These are phyloP conservation scores for Silene vulgaris DNA, from an alignment of 179 eudicot species.

Conservation along the genomic window DNA sequence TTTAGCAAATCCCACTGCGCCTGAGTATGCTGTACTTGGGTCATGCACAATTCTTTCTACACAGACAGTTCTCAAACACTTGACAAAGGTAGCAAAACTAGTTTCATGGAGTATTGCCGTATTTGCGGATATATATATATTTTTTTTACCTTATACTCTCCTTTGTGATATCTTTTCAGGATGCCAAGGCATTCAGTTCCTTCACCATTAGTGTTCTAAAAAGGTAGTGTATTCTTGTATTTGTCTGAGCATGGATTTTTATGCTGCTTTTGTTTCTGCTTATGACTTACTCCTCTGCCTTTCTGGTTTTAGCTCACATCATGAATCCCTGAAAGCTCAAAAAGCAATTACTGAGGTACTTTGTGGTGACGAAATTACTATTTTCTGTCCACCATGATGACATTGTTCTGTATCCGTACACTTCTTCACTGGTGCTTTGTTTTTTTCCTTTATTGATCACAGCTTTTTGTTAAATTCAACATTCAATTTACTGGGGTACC, in stretches of 20 bases:
- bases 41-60: conserved; percentile 86
- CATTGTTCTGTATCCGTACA: not conserved
- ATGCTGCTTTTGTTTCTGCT: conserved; percentile 18
- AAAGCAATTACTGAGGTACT: conserved; percentile 94
- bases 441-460: conserved; percentile 27
- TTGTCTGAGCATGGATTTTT: conserved; percentile 7
- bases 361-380: conserved; percentile 7
- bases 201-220: conserved; percentile 69
- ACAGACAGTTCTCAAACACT: conserved; percentile 79
- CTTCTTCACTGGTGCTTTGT: conserved; percentile 13
- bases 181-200: conserved; percentile 67
- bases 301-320: conserved; percentile 67
- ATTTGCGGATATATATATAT: conserved; percentile 1
- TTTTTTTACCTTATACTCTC: conserved; percentile 19
- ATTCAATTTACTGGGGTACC: conserved; percentile 80
- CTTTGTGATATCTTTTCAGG: conserved; percentile 43
- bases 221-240: conserved; percentile 36
- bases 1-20: conserved; percentile 57
- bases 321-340: conserved; percentile 91
- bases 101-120: not conserved
- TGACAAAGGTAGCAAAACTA: conserved; percentile 54
- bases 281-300: conserved; percentile 9
- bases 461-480: conserved; percentile 97
- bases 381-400: not conserved
- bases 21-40: conserved; percentile 84